These are phyloP conservation scores for Aspergillus oerlinghausenensis DNA, from an alignment of 2,329 filamentous ascomycete genomes.

Conservation along the genomic window DNA sequence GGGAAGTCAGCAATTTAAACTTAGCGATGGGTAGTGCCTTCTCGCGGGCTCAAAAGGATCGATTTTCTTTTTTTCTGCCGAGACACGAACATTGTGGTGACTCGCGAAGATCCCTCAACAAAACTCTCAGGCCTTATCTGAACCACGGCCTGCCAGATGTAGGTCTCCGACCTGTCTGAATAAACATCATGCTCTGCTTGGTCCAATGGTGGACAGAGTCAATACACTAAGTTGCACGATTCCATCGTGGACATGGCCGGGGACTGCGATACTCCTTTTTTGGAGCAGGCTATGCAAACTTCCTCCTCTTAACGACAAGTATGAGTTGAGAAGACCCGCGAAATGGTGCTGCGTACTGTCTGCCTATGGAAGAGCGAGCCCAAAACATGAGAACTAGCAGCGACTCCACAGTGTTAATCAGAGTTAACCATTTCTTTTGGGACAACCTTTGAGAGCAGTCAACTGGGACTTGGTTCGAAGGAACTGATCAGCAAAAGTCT, in stretches of 20 bases:
- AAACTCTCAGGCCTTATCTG: neutral
- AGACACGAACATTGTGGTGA: neutral
- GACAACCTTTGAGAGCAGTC: neutral
- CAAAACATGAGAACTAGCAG: neutral
- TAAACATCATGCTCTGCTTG: neutral
- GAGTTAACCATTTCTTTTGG: neutral
- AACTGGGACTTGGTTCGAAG: neutral
- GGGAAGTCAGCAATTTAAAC: neutral
- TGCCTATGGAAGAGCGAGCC: neutral
- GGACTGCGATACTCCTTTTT: neutral
- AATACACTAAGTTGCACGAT: neutral
- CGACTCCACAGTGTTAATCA: too few relatives aligned
- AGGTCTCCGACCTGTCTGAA: too few relatives aligned
- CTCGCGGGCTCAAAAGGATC: neutral
- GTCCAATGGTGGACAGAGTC: neutral
- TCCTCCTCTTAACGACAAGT: too few relatives aligned
- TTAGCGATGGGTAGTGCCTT: neutral
- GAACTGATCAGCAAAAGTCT: neutral
- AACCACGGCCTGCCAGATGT: neutral
- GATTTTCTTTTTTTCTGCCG: neutral
- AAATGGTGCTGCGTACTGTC: too few relatives aligned
- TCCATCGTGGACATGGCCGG: neutral
- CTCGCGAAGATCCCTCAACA: neutral
- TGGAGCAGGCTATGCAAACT: neutral
- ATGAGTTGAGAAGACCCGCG: too few relatives aligned